Conservation (phyloP, 2,329 filamentous ascomycete species). For the Keithomyces neogunnii region DNA sequence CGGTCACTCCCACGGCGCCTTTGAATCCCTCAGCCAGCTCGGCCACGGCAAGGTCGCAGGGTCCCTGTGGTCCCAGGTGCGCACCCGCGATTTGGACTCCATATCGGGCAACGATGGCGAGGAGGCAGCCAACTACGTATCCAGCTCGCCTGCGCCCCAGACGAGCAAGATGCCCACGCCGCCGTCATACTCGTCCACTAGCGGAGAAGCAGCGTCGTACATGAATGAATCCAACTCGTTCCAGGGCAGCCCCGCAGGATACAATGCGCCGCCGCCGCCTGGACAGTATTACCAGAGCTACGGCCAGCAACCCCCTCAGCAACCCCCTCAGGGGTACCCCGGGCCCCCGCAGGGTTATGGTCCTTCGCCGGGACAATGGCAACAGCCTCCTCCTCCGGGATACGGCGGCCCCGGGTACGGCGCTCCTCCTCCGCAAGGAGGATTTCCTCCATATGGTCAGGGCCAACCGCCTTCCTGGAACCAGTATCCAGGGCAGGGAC, state of each 20-base stretch:
- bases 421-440: slow-evolving; percentile 9
- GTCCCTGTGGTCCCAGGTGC: slow-evolving; percentile 54
- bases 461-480: slow-evolving; percentile 22
- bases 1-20: slow-evolving; percentile 33
- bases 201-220: slow-evolving; percentile 27
- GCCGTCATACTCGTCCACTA: slow-evolving; percentile 20
- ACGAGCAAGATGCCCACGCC: slow-evolving; percentile 19
- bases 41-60: slow-evolving; percentile 51
- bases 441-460: slow-evolving; percentile 16
- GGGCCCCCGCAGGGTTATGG: slow-evolving; percentile 18
- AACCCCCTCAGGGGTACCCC: slow-evolving; percentile 11
- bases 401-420: slow-evolving; percentile 17
- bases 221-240: slow-evolving; percentile 9
- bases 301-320: slow-evolving; percentile 15
- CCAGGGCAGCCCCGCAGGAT: slow-evolving; percentile 12
- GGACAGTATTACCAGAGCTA: slow-evolving; percentile 25
- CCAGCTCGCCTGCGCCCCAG: slow-evolving; percentile 29
- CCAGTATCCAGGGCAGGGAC: slow-evolving; percentile 30
- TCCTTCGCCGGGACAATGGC: slow-evolving; percentile 12
- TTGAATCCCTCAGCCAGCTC: slow-evolving; percentile 31
- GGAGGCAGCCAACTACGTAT: slow-evolving; percentile 26
- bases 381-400: slow-evolving; percentile 8
- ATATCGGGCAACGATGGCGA: slow-evolving; percentile 41
- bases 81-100: slow-evolving; percentile 47
- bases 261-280: slow-evolving; percentile 24